A percentile compares a stretch with the other conserved stretches of the same genome.
Conservation (phyloP, 148 eudicot species). For the Rhododendron simsii region DNA sequence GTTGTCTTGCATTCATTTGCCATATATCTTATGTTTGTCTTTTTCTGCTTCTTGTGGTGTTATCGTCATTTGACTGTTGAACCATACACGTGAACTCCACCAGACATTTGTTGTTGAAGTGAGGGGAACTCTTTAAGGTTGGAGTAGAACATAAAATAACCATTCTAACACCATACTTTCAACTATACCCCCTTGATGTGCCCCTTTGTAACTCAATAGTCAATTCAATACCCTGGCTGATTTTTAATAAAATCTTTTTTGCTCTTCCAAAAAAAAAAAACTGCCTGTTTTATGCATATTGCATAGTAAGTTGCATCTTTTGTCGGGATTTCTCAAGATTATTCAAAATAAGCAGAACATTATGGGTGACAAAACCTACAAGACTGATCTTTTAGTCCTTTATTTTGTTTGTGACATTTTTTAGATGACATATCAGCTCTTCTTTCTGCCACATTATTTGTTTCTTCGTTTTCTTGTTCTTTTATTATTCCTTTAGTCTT, state of each 20-base stretch:
- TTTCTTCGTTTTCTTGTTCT: not conserved
- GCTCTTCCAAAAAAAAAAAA: too few species aligned
- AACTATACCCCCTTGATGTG: not conserved
- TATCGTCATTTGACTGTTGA: not conserved
- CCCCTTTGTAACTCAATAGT: not conserved
- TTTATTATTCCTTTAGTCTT: not conserved
- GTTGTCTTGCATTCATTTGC: not conserved
- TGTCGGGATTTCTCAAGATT: not conserved
- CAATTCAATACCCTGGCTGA: not conserved
- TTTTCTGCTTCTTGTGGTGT: not conserved
- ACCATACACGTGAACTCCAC: not conserved
- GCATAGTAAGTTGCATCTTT: not conserved
- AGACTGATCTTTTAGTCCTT: not conserved
- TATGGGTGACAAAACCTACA: not conserved
- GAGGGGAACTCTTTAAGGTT: not conserved
- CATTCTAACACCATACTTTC: not conserved
- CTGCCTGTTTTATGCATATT: not conserved
- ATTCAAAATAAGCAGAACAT: not conserved
- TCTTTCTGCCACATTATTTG: not conserved
- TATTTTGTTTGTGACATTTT: not conserved
- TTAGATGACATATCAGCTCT: not conserved
- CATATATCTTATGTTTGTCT: not conserved
- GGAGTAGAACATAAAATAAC: not conserved
- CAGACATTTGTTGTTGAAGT: not conserved
- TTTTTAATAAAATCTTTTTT: not conserved